phyloP scores from a whole-genome alignment of 495 filamentous ascomycete species.

The Penicillium ucsense region DNA sequence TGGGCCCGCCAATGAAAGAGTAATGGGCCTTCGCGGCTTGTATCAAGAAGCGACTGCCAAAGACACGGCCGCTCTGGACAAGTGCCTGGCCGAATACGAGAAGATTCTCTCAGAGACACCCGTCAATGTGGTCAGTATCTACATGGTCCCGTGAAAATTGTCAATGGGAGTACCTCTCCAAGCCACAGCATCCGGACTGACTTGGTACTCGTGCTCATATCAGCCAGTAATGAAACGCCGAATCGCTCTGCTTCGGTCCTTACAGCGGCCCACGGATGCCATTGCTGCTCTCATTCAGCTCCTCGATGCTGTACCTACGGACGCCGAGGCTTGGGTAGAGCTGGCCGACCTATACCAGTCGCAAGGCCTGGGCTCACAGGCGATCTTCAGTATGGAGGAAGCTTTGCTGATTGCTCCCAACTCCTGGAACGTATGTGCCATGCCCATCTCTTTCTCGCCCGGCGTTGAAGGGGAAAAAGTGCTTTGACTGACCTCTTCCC shows the following conservation, averaged over 20 bases:
- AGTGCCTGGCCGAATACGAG: slow-evolving; percentile 67
- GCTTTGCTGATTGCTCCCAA: slow-evolving; percentile 81
- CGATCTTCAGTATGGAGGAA: slow-evolving; percentile 84
- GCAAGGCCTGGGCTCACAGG: slow-evolving; percentile 68
- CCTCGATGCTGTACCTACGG: slow-evolving; percentile 75
- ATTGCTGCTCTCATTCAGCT: slow-evolving; percentile 63
- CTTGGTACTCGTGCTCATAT: not conserved
- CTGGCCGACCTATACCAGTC: slow-evolving; percentile 74
- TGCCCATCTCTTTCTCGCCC: slow-evolving; percentile 1
- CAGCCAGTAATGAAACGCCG: slow-evolving; percentile 83
- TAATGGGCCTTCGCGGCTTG: slow-evolving; percentile 72
- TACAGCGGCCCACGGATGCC: slow-evolving; percentile 60
- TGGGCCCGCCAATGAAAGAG: slow-evolving; percentile 67
- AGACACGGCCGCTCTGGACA: slow-evolving; percentile 50
- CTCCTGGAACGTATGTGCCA: slow-evolving; percentile 74
- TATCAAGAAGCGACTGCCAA: slow-evolving; percentile 77
- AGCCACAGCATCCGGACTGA: not conserved
- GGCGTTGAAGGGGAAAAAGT: too few species aligned
- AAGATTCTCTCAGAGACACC: slow-evolving; percentile 61
- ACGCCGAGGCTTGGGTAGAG: slow-evolving; percentile 92
- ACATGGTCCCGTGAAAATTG: too few species aligned
- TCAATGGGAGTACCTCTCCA: too few species aligned
- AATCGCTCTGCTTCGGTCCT: slow-evolving; percentile 65
- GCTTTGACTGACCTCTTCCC: not conserved
- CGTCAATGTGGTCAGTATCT: slow-evolving; percentile 61